A percentile compares a stretch with the other conserved stretches of the same genome.
Conservation (phyloP, 805 yeast species). For the Zygoascus biomembranicola region DNA sequence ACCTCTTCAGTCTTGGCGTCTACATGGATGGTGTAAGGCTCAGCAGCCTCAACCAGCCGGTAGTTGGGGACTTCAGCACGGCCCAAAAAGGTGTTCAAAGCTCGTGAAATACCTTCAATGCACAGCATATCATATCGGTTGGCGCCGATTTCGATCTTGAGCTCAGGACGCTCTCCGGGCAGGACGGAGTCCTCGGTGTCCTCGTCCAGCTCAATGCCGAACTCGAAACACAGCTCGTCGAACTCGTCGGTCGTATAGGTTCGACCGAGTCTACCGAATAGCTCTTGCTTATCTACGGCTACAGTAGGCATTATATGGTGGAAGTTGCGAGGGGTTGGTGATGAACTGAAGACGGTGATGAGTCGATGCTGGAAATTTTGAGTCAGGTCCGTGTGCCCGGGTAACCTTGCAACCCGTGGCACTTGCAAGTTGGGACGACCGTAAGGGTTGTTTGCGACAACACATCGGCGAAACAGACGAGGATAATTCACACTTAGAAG, state of each 20-base stretch:
- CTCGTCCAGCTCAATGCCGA: conserved; percentile 96
- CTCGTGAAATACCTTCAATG: conserved; percentile 95
- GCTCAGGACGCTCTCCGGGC: conserved; percentile 86
- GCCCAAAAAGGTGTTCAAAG: conserved; percentile 85
- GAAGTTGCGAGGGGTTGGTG: neutral
- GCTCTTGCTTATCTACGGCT: conserved; percentile 88
- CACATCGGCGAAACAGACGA: neutral
- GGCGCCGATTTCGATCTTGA: conserved; percentile 95
- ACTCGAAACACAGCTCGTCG: conserved; percentile 94
- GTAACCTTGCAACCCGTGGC: neutral
- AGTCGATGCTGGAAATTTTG: neutral
- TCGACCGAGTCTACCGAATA: conserved; percentile 67
- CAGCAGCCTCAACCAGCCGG: conserved; percentile 51
- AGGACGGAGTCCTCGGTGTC: conserved; percentile 77
- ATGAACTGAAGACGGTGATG: neutral
- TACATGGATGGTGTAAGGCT: conserved; percentile 52
- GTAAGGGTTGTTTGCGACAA: neutral
- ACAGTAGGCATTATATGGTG: conserved; percentile 81
- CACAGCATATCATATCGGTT: conserved; percentile 97
- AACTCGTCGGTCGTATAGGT: conserved; percentile 72
- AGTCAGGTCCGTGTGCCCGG: neutral
- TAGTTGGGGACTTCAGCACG: conserved; percentile 55
- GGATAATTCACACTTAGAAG: too few relatives aligned
- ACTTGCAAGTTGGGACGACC: neutral
- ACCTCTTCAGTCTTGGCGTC: conserved; percentile 62